Evolutionary conservation across 2,329 filamentous ascomycete genomes (phyloP).

Genomic region (Microsporum canis): DNA sequence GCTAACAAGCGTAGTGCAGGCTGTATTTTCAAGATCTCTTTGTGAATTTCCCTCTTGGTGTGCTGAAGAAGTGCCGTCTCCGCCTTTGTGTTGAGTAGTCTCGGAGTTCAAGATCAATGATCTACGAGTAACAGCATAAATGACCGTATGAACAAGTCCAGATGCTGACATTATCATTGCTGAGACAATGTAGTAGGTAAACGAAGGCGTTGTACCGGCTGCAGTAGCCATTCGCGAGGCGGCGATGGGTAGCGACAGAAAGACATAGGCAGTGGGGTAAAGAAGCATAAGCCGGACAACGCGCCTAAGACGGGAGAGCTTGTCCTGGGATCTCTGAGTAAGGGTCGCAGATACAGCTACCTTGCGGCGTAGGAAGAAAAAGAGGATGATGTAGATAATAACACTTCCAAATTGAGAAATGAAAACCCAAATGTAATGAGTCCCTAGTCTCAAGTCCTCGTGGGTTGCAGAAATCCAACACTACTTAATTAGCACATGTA

Average conservation of each 20-base stretch:
- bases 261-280: conserved; percentile 43
- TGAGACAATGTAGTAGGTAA: conserved; percentile 40
- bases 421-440: conserved; percentile 46
- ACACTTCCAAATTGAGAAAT: conserved; percentile 41
- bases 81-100: not conserved
- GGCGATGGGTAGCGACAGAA: conserved; percentile 53
- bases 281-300: conserved; percentile 38
- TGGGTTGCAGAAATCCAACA: conserved; percentile 39
- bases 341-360: conserved; percentile 30
- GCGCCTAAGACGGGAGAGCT: conserved; percentile 18
- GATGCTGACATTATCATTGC: conserved; percentile 47
- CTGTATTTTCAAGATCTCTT: not conserved
- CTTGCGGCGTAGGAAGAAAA: conserved; percentile 37
- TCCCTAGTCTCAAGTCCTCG: conserved; percentile 37
- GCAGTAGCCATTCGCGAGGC: conserved; percentile 34
- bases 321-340: conserved; percentile 11
- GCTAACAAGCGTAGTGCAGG: not conserved
- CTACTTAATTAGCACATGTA: conserved; percentile 19
- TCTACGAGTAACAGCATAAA: conserved; percentile 47
- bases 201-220: conserved; percentile 21
- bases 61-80: not conserved
- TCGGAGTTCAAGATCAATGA: conserved; percentile 36
- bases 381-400: conserved; percentile 38
- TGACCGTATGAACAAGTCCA: conserved; percentile 46
- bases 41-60: not conserved